Percentiles rank a stretch among this genome's conserved stretches.
phyloP scores from a whole-genome alignment of 495 filamentous ascomycete genomes.

The Podospora fimiseda region DNA sequence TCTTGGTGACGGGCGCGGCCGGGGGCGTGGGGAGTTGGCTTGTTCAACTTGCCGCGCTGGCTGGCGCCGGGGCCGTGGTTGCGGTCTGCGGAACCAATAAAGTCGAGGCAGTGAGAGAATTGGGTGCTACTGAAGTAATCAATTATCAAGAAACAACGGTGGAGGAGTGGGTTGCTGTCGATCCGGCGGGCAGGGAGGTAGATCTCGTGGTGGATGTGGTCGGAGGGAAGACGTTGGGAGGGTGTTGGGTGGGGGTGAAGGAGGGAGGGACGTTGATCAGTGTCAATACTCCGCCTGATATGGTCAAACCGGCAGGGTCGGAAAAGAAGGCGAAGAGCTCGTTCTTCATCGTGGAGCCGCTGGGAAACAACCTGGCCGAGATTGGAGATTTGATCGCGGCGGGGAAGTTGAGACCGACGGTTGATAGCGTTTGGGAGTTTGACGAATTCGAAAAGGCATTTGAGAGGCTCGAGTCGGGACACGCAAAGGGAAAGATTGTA shows the following conservation, averaged over 20 bases:
- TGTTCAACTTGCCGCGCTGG: conserved; percentile 46
- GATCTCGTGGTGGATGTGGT: conserved; percentile 61
- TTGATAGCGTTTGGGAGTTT: conserved; percentile 57
- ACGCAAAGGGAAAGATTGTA: conserved; percentile 64
- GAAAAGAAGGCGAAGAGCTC: conserved; percentile 29
- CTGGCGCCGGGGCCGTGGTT: conserved; percentile 52
- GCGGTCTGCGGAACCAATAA: conserved; percentile 54
- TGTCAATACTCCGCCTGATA: conserved; percentile 45
- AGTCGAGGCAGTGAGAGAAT: conserved; percentile 43
- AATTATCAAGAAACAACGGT: conserved; percentile 53
- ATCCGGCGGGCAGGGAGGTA: conserved; percentile 44
- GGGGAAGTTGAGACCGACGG: conserved; percentile 53
- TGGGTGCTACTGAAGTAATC: conserved; percentile 63
- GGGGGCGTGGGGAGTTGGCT: conserved; percentile 55
- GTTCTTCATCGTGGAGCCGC: conserved; percentile 46
- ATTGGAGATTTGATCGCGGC: conserved; percentile 55
- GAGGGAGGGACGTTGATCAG: conserved; percentile 43
- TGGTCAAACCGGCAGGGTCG: conserved; percentile 31
- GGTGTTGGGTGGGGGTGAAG: conserved; percentile 52
- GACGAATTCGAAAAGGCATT: conserved; percentile 58
- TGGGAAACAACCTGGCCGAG: conserved; percentile 56
- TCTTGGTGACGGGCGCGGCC: conserved; percentile 63
- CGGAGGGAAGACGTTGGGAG: conserved; percentile 40
- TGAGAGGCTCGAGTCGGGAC: conserved; percentile 54
- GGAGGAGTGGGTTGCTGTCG: conserved; percentile 41